phyloP scores from a whole-genome alignment of 1,139 yeast genomes.

The Arxiozyma bovina region DNA sequence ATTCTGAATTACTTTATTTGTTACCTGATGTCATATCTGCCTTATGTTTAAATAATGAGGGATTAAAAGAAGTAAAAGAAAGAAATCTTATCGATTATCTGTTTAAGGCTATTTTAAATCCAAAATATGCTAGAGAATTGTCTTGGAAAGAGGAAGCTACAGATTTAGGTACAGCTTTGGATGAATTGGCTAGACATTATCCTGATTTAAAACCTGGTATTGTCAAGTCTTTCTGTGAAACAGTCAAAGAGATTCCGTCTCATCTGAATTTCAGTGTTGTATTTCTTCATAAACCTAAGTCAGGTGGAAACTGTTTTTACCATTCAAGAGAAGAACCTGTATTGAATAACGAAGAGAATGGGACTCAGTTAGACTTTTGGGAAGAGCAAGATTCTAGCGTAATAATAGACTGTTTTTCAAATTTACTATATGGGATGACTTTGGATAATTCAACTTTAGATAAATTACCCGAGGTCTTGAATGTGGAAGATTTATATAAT shows the following conservation, averaged over 20 bases:
- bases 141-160: constrained; percentile 43
- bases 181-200: constrained; percentile 78
- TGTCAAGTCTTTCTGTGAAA: constrained; percentile 39
- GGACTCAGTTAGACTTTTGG: constrained; percentile 43
- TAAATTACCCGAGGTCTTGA: constrained; percentile 35
- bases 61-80: constrained; percentile 49
- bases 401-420: constrained; percentile 29
- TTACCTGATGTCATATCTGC: constrained; percentile 80
- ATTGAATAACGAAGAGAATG: constrained; percentile 35
- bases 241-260: constrained; percentile 45
- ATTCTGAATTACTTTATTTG: constrained; percentile 50
- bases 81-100: constrained; percentile 40
- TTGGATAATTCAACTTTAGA: constrained; percentile 38
- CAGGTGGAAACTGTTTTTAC: constrained; percentile 37
- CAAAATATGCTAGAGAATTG: constrained; percentile 42
- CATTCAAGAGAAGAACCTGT: constrained; percentile 35
- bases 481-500: constrained; percentile 39
- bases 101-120: constrained; percentile 44
- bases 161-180: constrained; percentile 60
- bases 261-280: constrained; percentile 33
- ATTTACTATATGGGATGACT: constrained; percentile 28
- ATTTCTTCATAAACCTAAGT: constrained; percentile 37
- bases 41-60: constrained; percentile 67
- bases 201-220: constrained; percentile 59
- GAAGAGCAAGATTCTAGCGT: constrained; percentile 32